phyloP scores from a whole-genome alignment of 2,329 filamentous ascomycete species.

The Spiromastix sp. region DNA sequence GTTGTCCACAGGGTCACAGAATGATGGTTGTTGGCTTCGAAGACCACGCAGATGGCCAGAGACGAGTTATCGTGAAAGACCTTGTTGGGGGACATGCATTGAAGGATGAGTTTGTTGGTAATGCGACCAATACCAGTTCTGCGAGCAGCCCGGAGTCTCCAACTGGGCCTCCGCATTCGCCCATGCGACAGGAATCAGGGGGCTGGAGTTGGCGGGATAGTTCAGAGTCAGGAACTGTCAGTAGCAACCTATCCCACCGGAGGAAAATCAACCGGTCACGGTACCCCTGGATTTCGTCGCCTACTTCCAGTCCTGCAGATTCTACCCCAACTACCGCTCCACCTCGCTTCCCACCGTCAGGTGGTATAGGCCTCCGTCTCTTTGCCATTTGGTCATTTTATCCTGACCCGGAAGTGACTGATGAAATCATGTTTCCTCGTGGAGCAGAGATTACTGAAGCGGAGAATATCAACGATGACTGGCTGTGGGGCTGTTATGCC shows the following conservation, averaged over 20 bases:
- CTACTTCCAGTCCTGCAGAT: conserved; percentile 49
- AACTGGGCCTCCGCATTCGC: conserved; percentile 9
- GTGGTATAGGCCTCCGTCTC: conserved; percentile 56
- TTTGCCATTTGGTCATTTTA: conserved; percentile 69
- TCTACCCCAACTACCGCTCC: conserved; percentile 45
- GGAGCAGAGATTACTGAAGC: conserved; percentile 74
- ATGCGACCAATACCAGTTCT: conserved; percentile 16
- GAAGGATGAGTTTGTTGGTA: conserved; percentile 44
- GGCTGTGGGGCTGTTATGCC: conserved; percentile 81
- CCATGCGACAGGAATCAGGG: conserved; percentile 15
- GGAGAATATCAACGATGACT: conserved; percentile 82
- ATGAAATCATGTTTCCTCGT: conserved; percentile 77
- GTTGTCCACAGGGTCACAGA: conserved; percentile 69
- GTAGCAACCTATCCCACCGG: conserved; percentile 6
- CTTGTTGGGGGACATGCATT: conserved; percentile 68
- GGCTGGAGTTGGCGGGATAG: conserved; percentile 36
- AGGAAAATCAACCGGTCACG: conserved; percentile 11
- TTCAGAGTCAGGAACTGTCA: conserved; percentile 14
- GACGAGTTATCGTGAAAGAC: conserved; percentile 58
- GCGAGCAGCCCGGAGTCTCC: conserved; percentile 17
- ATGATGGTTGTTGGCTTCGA: conserved; percentile 75
- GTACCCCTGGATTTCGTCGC: conserved; percentile 6
- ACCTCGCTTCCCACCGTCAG: conserved; percentile 58
- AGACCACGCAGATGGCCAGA: conserved; percentile 55
- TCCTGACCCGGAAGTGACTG: conserved; percentile 44